Evolutionary conservation across 257 asterid genomes (phyloP).

Genomic region (Solanum medicagineum): DNA sequence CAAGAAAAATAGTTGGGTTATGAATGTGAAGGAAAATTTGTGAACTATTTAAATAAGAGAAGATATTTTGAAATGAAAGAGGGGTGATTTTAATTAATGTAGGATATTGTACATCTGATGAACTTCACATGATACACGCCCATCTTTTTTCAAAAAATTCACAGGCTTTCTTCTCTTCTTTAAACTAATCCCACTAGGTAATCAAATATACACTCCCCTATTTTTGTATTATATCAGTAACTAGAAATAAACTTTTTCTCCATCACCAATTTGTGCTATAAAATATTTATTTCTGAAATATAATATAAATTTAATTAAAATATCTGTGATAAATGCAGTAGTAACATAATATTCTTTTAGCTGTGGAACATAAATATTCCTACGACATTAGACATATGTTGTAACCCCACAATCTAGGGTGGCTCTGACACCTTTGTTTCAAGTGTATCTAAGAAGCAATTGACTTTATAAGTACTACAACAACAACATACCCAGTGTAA

Average conservation of each 20-base stretch:
- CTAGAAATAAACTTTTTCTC: too few relatives aligned
- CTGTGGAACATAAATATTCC: neutral
- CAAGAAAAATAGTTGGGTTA: neutral
- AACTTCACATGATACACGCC: slow-evolving; percentile 70
- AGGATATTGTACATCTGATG: slow-evolving; percentile 30
- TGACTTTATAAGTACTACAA: neutral
- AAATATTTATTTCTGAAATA: too few relatives aligned
- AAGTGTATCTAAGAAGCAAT: neutral
- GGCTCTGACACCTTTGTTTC: neutral
- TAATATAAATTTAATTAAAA: too few relatives aligned
- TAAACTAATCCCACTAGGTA: neutral
- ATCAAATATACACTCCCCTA: too few relatives aligned
- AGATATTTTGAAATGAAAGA: neutral
- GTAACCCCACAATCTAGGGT: neutral
- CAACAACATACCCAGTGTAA: too few relatives aligned
- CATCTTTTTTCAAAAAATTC: slow-evolving; percentile 33
- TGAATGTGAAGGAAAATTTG: neutral
- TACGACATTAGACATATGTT: neutral
- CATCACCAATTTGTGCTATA: too few relatives aligned
- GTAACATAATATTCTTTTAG: too few relatives aligned
- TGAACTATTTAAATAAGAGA: neutral
- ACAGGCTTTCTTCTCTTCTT: slow-evolving; percentile 35
- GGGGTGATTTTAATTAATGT: slow-evolving; percentile 30
- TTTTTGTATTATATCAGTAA: too few relatives aligned
- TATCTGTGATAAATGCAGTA: too few relatives aligned